Evolutionary conservation across 1,284 basidiomycete species (phyloP), one percentile per base, ranked within the genome.

Genomic region (Irpex lacteus): DNA sequence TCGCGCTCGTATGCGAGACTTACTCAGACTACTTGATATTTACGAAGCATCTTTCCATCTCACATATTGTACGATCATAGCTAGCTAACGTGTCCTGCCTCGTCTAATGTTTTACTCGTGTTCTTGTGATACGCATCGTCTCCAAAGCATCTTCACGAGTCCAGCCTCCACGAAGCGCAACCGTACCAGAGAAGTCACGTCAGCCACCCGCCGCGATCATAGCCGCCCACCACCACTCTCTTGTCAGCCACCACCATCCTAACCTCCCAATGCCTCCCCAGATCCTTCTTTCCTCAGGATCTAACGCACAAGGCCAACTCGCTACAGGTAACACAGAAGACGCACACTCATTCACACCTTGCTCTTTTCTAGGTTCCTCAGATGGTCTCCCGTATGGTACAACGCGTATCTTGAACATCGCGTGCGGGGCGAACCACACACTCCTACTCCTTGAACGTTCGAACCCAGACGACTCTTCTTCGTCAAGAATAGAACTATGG

Each of bases 271-370:
- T 62, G 61, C 19, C 36, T 36, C 26, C 38, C 3, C 32, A 34
- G 58, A 13, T 9, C 21, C 69, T 75, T n/a, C 47, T 71, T 54
- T 83, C 88, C 6, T 82, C 87, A 50, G 93, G 93, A 3, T 94
- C 92, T 0, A 95, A 95, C 71, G 89, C 88, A 13, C 81, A 83
- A 54, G 91, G 89, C 1, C 93, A 95, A 72, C 86, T 95, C 4
- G 87, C 82, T 0, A 83, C 85, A 49, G 82, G 81, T 0, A 77
- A 82, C 62, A 32, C 72, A 3, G 82, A 89, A 11, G 92, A 95
- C 70, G 82, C 83, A 0, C 79, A 86, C 68, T 66, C 61, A 0
- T 90, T 92, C 71, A 72, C 72, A 0, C 75, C 76, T 2, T 88
- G 86, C 70, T 67, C 73, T 2, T 89, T 81, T 70, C 67, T 55